Percentiles rank a stretch among this genome's conserved stretches.
phyloP scores from a whole-genome alignment of 208 protist genomes.

The Crithidia acanthocephali region DNA sequence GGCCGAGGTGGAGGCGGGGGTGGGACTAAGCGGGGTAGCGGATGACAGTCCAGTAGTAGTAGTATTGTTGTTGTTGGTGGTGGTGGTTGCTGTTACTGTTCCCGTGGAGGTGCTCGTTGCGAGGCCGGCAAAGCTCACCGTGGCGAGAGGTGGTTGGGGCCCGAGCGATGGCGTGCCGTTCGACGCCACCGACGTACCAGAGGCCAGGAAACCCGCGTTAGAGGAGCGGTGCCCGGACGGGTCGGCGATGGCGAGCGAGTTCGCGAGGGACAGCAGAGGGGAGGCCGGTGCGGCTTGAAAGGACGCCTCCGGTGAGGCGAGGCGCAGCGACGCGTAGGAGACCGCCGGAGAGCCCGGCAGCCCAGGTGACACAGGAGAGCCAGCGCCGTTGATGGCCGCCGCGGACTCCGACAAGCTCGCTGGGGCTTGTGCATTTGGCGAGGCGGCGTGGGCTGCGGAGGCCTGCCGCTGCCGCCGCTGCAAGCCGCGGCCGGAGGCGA shows the following conservation, averaged over 20 bases:
- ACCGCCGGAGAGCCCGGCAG: slow-evolving; percentile 5
- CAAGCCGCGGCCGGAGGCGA: slow-evolving; percentile 13
- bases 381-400: not conserved
- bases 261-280: not conserved
- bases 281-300: not conserved
- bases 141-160: too few species aligned
- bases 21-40: not conserved
- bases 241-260: not conserved
- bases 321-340: slow-evolving; percentile 12
- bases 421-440: not conserved
- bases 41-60: not conserved
- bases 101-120: too few species aligned
- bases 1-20: not conserved
- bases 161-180: not conserved
- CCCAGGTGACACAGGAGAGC: not conserved
- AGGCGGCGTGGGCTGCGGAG: not conserved
- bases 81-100: too few species aligned
- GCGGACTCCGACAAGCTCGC: not conserved
- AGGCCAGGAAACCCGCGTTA: not conserved
- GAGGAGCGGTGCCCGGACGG: not conserved
- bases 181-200: not conserved
- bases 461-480: slow-evolving; percentile 5
- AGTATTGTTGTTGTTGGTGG: too few species aligned
- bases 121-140: too few species aligned
- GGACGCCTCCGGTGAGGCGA: not conserved